Evolutionary conservation across 2,329 filamentous ascomycete genomes (phyloP), one percentile per base, ranked within the genome.

Genomic region (Hansfordia pulvinata): DNA sequence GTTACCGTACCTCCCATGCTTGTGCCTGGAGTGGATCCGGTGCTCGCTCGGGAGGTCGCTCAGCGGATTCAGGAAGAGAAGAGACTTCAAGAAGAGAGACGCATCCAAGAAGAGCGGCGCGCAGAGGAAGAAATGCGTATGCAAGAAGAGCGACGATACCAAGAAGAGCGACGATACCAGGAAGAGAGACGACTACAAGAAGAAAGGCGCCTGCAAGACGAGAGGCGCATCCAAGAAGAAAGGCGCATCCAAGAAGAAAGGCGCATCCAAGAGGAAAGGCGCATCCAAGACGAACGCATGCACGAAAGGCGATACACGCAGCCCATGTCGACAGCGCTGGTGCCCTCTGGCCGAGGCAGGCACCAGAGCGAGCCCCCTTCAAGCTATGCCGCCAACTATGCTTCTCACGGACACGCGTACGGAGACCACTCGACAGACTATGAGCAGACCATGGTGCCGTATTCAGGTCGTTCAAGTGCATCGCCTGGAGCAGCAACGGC

Each of bases 1-100:
- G 36, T 40, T 17, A n/a, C 56, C 4, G 53, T 74, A 2, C 72
- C 72, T 4, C 45, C 67, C 2, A 68, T 69, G 4, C 51, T 77
- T 13, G 62, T 76, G 6, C 65, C 71, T n/a, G 71, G 70, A 4
- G 55, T 72, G 15, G 70, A 76, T 33, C 65, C 67, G 4, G 46
- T 43, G 11, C 49, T 73, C 19, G 60, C 67, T 1, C 60, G 64
- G 28, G 68, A 76, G 37, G 54, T 72, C n/a, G 54, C 64, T 2
- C 64, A 71, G n/a, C n/a, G n/a, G n/a, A n/a, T n/a, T n/a, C n/a
- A n/a, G n/a, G n/a, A n/a, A n/a, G n/a, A n/a, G n/a, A n/a, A n/a
- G n/a, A n/a, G n/a, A n/a, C n/a, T n/a, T n/a, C n/a, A n/a, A n/a
- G n/a, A n/a, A n/a, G n/a, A n/a, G n/a, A n/a, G n/a, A n/a, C n/a